phyloP scores from a whole-genome alignment of 23 red algal genomes.

The Gracilariopsis chorda region DNA sequence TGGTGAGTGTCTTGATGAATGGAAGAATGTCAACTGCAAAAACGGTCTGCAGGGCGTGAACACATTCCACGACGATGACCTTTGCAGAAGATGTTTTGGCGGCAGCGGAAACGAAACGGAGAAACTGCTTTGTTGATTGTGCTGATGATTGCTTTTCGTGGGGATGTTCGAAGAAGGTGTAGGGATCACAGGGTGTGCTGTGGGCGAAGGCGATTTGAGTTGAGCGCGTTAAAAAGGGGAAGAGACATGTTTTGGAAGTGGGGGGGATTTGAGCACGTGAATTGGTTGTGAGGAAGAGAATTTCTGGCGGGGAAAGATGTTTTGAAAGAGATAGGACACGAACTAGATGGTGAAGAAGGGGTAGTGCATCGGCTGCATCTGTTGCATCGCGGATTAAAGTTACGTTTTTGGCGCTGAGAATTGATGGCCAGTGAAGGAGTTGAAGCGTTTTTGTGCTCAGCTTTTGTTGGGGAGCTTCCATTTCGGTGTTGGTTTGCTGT shows the following conservation, averaged over 20 bases:
- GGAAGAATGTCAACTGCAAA: conserved; percentile 41
- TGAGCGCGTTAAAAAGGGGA: conserved; percentile 19
- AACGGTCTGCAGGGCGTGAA: conserved; percentile 22
- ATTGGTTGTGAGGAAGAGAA: conserved; percentile 28
- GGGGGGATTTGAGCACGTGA: background rate
- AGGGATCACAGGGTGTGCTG: conserved; percentile 12
- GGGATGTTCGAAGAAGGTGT: background rate
- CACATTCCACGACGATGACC: conserved; percentile 27
- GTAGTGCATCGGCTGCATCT: conserved; percentile 18
- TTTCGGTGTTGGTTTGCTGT: background rate
- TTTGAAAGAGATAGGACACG: background rate
- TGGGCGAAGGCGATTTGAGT: background rate
- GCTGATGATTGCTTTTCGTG: background rate
- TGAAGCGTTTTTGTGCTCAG: background rate
- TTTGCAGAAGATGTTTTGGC: background rate
- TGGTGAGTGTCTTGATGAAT: background rate
- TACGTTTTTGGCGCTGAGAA: background rate
- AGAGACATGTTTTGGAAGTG: background rate
- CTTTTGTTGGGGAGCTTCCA: background rate
- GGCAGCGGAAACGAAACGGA: background rate
- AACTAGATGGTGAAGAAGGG: conserved; percentile 19
- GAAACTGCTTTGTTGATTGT: background rate
- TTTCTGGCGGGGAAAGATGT: background rate
- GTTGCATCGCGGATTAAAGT: conserved; percentile 41
- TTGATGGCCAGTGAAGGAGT: background rate